phyloP scores from a whole-genome alignment of 805 yeast species.

The Tanozyma kutaoensis region DNA sequence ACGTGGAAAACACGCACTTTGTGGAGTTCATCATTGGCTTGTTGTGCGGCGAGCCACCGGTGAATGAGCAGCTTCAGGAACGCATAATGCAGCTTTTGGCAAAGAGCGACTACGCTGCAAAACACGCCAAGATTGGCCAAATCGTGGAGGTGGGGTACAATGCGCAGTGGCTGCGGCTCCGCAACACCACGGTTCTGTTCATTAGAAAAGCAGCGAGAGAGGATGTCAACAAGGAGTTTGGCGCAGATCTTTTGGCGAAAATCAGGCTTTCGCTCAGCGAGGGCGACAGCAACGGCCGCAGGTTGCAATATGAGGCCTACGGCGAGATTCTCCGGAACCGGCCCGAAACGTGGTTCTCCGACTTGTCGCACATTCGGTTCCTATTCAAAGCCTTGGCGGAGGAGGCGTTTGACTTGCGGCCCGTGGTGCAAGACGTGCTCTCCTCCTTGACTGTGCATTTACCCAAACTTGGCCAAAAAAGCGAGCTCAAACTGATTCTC shows the following conservation, averaged over 20 bases:
- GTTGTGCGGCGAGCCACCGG: constrained; percentile 33
- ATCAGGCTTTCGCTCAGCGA: no score
- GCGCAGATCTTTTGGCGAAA: no score
- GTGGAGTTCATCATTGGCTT: constrained; percentile 41
- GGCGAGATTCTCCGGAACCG: constrained; percentile 48
- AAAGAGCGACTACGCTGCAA: constrained; percentile 40
- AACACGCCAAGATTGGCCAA: constrained; percentile 24
- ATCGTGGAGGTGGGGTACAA: constrained; percentile 49
- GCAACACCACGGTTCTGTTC: constrained; percentile 34
- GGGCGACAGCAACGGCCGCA: no score
- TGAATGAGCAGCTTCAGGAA: constrained; percentile 38
- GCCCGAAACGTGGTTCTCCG: constrained; percentile 24
- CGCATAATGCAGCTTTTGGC: constrained; percentile 36
- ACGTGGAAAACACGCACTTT: constrained; percentile 27
- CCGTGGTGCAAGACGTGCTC: constrained; percentile 61
- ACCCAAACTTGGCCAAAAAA: constrained; percentile 24
- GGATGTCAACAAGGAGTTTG: no score
- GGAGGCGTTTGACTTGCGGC: constrained; percentile 48
- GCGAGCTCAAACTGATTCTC: constrained; percentile 25
- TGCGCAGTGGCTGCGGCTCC: constrained; percentile 38
- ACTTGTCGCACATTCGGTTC: constrained; percentile 45
- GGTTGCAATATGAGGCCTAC: constrained; percentile 72
- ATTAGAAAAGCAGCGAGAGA: no score
- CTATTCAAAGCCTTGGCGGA: constrained; percentile 56
- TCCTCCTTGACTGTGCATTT: constrained; percentile 43